Evolutionary conservation across 306 rosid species (phyloP).

Genomic region (Styphnolobium japonicum): DNA sequence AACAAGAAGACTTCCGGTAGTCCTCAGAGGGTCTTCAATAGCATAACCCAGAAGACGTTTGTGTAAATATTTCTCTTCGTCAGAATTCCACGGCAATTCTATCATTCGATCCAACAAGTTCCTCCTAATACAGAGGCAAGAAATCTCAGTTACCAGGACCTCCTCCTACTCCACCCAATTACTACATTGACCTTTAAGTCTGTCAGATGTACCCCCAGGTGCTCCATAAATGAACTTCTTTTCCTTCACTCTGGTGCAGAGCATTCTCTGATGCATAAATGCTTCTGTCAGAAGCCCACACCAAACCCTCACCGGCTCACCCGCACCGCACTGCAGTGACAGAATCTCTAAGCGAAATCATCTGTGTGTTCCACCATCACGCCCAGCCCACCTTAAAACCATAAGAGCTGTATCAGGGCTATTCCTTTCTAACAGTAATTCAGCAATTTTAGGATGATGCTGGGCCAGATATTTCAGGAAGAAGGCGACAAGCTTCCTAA

Average conservation of each 20-base stretch:
- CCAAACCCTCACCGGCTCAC: conserved; percentile 92
- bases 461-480: conserved; percentile 88
- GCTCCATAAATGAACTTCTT: conserved; percentile 48
- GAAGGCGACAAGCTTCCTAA: conserved; percentile 89
- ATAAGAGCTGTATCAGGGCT: conserved; percentile 86
- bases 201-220: conserved; percentile 39
- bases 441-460: conserved; percentile 89
- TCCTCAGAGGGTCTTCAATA: conserved; percentile 58
- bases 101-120: conserved; percentile 85
- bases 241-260: conserved; percentile 67
- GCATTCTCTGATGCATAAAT: conserved; percentile 84
- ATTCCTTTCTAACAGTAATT: conserved; percentile 85
- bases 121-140: conserved; percentile 90
- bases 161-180: conserved; percentile 78
- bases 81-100: conserved; percentile 93
- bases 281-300: conserved; percentile 97
- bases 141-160: conserved; percentile 83
- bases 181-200: conserved; percentile 38
- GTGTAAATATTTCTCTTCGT: conserved; percentile 86
- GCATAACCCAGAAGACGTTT: conserved; percentile 82
- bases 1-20: conserved; percentile 83
- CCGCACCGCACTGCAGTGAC: conserved; percentile 94
- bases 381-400: conserved; percentile 94
- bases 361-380: conserved; percentile 61
- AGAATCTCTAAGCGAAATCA: conserved; percentile 80